Evolutionary conservation across 345 rosid species (phyloP), one percentile per base, ranked within the genome.

Genomic region (Odontarrhena argentea): DNA sequence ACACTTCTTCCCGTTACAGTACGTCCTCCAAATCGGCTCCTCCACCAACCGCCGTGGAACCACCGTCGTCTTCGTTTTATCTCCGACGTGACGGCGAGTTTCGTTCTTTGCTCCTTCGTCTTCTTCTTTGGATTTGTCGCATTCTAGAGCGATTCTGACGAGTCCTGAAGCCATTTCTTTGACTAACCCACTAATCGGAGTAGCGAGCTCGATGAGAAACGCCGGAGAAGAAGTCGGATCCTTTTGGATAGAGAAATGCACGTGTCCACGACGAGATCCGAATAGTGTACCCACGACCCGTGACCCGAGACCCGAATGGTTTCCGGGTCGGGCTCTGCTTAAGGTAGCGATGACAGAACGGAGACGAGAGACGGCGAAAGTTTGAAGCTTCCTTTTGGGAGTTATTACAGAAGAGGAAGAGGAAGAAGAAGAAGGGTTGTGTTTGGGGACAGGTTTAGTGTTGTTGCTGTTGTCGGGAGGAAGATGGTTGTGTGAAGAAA

Each of bases 161-260:
- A 95, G 74, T 54, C 97, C 99, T 0, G 99, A 91, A 11, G 99
- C 96, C 99, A 95, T 95, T 74, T 95, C 97, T 68, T 84, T 63
- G 13, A 91, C 97, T 65, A 95, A 72, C 0, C 85, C 93, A 25
- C 93, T 86, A 3, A 95, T 95, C 4, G 97, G 99, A 1, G 97
- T 88, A 5, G 99, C 95, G 13, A 95, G 87, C 50, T 95, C 97
- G 37, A 95, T 81, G 0, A 89, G 73, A 63, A 95, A 86, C 58
- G 99, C 90, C 2, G 97, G 97, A 0, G 88, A 78, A 0, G 96
- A 85, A 55, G 13, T 77, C 34, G 99, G 87, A 44, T 95, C 94
- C 60, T 77, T 95, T 64, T 95, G 97, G 49, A 95, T 80, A 3
- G 96, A 89, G 67, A 95, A 87, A 76, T 91, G 97, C 45, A 95